Evolutionary conservation across 2,329 filamentous ascomycete species (phyloP).

Genomic region (Colletotrichum shisoi): DNA sequence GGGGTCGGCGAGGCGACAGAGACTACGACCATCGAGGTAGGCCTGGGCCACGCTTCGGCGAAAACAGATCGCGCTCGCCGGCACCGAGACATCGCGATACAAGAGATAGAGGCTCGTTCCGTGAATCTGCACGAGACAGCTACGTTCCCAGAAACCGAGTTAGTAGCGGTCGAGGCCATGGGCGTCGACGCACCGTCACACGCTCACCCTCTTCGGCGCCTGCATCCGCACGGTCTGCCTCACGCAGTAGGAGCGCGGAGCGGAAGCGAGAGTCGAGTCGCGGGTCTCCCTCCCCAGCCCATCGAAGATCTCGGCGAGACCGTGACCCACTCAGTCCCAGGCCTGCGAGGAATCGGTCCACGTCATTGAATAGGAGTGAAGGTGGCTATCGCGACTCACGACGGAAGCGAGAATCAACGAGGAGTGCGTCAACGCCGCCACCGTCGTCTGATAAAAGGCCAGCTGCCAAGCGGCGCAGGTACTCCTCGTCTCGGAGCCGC

Average conservation of each 20-base stretch:
- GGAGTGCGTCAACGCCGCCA: slow-evolving; percentile 47
- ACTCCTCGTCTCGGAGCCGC: slow-evolving; percentile 58
- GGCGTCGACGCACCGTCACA: slow-evolving; percentile 51
- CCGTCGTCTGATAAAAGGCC: slow-evolving; percentile 51
- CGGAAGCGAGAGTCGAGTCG: slow-evolving; percentile 46
- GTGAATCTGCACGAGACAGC: slow-evolving; percentile 55
- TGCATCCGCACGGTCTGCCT: slow-evolving; percentile 46
- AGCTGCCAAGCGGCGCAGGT: slow-evolving; percentile 59
- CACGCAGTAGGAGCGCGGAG: slow-evolving; percentile 46
- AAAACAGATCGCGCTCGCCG: slow-evolving; percentile 59
- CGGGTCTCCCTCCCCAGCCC: slow-evolving; percentile 48
- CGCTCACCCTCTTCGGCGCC: slow-evolving; percentile 49
- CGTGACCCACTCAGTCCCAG: slow-evolving; percentile 45
- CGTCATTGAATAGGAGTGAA: slow-evolving; percentile 48
- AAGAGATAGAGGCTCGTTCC: slow-evolving; percentile 54
- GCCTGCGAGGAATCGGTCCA: slow-evolving; percentile 52
- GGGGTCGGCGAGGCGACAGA: slow-evolving; percentile 62
- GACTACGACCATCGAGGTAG: slow-evolving; percentile 56
- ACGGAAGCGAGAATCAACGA: slow-evolving; percentile 41
- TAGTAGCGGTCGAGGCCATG: slow-evolving; percentile 51
- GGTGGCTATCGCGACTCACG: slow-evolving; percentile 40
- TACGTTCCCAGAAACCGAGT: slow-evolving; percentile 62
- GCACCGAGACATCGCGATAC: slow-evolving; percentile 54
- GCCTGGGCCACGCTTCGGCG: slow-evolving; percentile 56
- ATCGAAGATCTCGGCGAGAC: slow-evolving; percentile 48